Conservation (phyloP, 306 rosid genomes). For the Acacia confusa region DNA sequence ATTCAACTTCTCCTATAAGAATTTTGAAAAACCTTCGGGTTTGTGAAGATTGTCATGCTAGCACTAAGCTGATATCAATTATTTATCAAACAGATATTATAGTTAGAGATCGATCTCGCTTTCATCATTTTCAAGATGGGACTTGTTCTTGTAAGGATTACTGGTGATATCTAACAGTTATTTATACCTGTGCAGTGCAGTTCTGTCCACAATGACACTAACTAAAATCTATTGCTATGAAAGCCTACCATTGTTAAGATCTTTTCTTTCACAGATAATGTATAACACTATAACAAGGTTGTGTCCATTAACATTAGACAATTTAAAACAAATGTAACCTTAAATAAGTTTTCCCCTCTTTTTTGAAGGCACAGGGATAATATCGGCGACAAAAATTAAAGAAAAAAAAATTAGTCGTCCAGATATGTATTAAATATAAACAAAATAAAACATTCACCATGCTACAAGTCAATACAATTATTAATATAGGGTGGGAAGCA, state of each 20-base stretch:
- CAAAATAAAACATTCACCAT: too few species aligned
- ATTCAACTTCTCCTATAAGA: conserved; percentile 36
- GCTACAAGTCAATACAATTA: neutral
- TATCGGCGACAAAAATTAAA: too few species aligned
- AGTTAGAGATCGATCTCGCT: conserved; percentile 47
- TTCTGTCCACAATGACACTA: neutral
- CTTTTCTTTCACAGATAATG: too few species aligned
- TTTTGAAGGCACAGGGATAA: too few species aligned
- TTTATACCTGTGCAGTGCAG: neutral
- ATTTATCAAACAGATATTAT: conserved; percentile 39
- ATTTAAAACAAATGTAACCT: too few species aligned
- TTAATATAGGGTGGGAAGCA: too few species aligned
- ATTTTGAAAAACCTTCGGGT: conserved; percentile 48
- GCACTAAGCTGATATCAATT: conserved; percentile 39
- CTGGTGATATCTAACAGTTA: conserved; percentile 31
- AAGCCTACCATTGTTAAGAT: too few species aligned
- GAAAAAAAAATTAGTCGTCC: too few species aligned
- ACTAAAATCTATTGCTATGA: neutral
- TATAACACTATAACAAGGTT: too few species aligned
- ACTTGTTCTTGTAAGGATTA: conserved; percentile 47
- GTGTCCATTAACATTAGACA: too few species aligned
- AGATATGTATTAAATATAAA: too few species aligned
- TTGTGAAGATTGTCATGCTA: conserved; percentile 43
- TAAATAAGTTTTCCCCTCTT: too few species aligned
- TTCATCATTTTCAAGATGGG: conserved; percentile 48